Percentiles rank a stretch among this genome's conserved stretches.
Conservation (phyloP, 257 asterid species). For the Jacaranda copaia region DNA sequence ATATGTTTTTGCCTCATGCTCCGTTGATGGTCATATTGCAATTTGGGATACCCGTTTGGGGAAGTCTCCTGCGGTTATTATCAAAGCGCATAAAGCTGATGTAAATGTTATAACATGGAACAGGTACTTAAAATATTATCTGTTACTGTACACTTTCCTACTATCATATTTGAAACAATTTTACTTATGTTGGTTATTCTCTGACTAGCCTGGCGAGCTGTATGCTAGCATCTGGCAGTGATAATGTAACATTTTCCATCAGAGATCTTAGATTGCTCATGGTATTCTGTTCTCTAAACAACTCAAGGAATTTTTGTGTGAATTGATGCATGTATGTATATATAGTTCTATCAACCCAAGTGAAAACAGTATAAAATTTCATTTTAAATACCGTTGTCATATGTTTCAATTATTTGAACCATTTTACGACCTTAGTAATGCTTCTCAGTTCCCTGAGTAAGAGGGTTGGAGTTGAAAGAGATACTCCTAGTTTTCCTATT, state of each 20-base stretch:
- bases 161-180: background rate
- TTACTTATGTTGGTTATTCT: slow-evolving; percentile 28
- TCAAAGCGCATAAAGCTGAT: slow-evolving; percentile 89
- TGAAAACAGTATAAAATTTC: too few species aligned
- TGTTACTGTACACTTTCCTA: background rate
- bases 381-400: too few species aligned
- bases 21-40: slow-evolving; percentile 82
- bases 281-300: slow-evolving; percentile 46
- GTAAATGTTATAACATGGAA: slow-evolving; percentile 98
- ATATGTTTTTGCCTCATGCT: slow-evolving; percentile 83
- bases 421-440: too few species aligned
- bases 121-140: slow-evolving; percentile 55
- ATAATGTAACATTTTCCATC: slow-evolving; percentile 90
- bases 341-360: too few species aligned
- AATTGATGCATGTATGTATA: too few species aligned
- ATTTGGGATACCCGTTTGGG: slow-evolving; percentile 91
- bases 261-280: slow-evolving; percentile 87
- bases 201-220: slow-evolving; percentile 81
- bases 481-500: too few species aligned
- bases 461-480: too few species aligned
- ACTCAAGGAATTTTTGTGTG: background rate
- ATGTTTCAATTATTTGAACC: too few species aligned
- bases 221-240: slow-evolving; percentile 96
- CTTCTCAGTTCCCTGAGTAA: too few species aligned
- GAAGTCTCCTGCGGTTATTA: slow-evolving; percentile 75